Evolutionary conservation across 2,329 filamentous ascomycete genomes (phyloP).

Genomic region (Diaporthe destruens): DNA sequence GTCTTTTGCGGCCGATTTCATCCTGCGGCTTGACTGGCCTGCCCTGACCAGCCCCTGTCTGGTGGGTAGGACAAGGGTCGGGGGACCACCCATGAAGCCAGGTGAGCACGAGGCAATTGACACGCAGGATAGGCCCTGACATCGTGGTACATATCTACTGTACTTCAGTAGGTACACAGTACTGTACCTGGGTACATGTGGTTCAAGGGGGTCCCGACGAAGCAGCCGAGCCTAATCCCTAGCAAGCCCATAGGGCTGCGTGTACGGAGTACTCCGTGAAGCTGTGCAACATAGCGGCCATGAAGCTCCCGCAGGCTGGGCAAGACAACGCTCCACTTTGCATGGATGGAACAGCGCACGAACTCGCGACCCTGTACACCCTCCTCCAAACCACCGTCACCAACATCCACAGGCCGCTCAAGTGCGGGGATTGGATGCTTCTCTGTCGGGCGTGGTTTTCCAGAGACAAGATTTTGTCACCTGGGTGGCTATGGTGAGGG

Average conservation of each 20-base stretch:
- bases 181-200: background rate
- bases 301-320: background rate
- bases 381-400: background rate
- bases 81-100: background rate
- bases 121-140: background rate
- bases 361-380: background rate
- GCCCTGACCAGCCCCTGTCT: slow-evolving; percentile 3
- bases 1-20: background rate
- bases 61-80: background rate
- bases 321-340: background rate
- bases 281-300: background rate
- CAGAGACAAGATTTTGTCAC: background rate
- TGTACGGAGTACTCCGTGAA: background rate
- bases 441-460: background rate
- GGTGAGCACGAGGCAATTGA: background rate
- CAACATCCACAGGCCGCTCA: background rate
- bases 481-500: background rate
- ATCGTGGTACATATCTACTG: background rate
- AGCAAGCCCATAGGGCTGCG: background rate
- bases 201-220: background rate
- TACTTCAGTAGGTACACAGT: too few species aligned
- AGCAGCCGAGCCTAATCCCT: background rate
- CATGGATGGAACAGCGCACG: background rate
- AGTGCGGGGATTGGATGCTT: background rate
- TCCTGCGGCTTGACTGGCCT: background rate